Evolutionary conservation across 1,139 yeast species (phyloP), one percentile per base, ranked within the genome.

Genomic region (Yamadazyma taylorii): DNA sequence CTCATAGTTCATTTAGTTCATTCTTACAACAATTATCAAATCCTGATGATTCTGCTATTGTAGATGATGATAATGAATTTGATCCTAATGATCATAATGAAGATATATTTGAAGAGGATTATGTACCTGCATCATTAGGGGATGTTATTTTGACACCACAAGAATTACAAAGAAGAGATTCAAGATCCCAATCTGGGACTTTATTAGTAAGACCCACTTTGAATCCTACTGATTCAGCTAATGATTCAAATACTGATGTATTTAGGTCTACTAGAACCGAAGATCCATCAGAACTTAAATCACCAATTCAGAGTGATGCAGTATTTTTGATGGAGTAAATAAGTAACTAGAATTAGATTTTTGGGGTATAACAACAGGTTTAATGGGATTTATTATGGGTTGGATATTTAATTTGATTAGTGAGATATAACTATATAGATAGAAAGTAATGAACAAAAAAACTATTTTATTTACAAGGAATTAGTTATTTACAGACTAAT

Each of bases 81-180:
- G 16, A 27, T 19, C 8, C 8, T 5, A 19, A 19, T 19, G 64
- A 59, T 30, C 79, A 70, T 38, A 78, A 66, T 27, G 69, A 66
- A 4, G 61, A 55, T 25, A 54, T 72, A 14, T 75, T 69, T 50
- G 83, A 74, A 42, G 89, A 85, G 46, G 95, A 85, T 52, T 83
- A 78, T 50, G 86, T 87, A 2, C 96, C 96, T 2, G 80, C 82
- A 1, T 75, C 88, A 17, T 63, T 87, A 30, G 75, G 81, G 14
- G 94, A 85, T 49, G 64, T 85, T 37, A 66, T 71, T 16, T 63
- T 87, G 33, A 86, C 95, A 1, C 95, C 95, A 0, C 87, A 81
- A 48, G 95, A 87, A 54, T 62, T 83, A 21, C 63, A 64, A 43
- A 65, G 95, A 41, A 69, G 94, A 34, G 82, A 76, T 43, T 80